Evolutionary conservation across 2,329 filamentous ascomycete genomes (phyloP), one percentile per base, ranked within the genome.

Genomic region (Huntiella omanensis): DNA sequence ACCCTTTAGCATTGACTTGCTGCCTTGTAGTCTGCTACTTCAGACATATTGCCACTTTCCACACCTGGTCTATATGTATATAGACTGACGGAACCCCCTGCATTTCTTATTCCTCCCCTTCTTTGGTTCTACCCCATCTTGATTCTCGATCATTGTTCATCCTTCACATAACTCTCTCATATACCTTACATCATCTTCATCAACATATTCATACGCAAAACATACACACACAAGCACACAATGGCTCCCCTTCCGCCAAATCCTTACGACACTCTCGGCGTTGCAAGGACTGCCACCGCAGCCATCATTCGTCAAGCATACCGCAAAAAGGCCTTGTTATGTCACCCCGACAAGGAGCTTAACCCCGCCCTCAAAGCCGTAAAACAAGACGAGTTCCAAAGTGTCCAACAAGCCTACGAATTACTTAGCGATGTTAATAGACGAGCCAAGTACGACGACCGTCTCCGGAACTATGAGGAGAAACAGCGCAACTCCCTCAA

Each of bases 351-450:
- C 68, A 93, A 94, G 64, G 75, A 93, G 52, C 79, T 85, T 53
- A 75, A 93, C 56, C 76, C 80, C 45, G 67, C 75, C 12, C 67
- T 82, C 55, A 92, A 91, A 62, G 75, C 76, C 49, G 66, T 75
- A 54, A 92, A 87, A 60, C 77, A 83, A 55, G 79, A 85, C 54
- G 80, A 93, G 62, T 98, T 96, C 57, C 86, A 95, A 62, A 78
- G 77, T 59, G 83, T 96, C 33, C 87, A 95, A 60, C 76, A 87
- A 55, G 87, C 91, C 43, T 98, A 94, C 62, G 91, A 96, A 62
- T 69, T 91, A 28, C 73, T 98, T 50, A 83, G 76, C 56, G 80
- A 95, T 58, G 81, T 88, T 22, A 68, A 65, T 5, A 75, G 79
- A 58, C 70, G 84, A 50, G 62, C 67, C 49, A 76, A 77, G 53